These are phyloP conservation scores for Fomitiporia mediterranea DNA, from an alignment of 1,284 basidiomycete genomes.

Conservation along the genomic window DNA sequence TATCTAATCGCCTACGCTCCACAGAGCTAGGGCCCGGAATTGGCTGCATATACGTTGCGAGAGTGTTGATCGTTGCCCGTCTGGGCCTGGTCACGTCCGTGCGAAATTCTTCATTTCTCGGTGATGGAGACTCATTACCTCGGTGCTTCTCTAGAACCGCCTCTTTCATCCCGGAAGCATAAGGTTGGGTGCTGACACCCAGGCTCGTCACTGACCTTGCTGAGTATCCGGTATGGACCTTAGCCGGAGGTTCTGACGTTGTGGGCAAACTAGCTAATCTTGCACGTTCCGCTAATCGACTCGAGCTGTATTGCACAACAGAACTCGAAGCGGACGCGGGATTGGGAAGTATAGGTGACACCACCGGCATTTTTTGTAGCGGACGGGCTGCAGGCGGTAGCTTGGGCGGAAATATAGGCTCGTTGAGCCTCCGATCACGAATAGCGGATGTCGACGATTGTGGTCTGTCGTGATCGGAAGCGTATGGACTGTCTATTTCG, in stretches of 20 bases:
- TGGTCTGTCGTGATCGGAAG: neutral
- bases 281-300: constrained; percentile 10
- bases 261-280: neutral
- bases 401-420: neutral
- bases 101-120: neutral
- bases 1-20: neutral
- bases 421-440: neutral
- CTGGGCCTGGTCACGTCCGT: neutral
- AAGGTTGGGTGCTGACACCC: neutral
- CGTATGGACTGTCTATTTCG: neutral
- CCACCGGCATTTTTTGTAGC: neutral
- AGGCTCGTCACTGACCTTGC: neutral
- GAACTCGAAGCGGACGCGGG: neutral
- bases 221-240: neutral
- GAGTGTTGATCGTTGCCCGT: neutral
- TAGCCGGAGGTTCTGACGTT: neutral
- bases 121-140: neutral
- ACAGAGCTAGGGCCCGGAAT: neutral
- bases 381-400: neutral
- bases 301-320: constrained; percentile 7
- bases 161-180: too few species aligned
- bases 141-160: neutral
- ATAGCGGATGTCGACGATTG: neutral
- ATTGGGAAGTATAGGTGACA: neutral
- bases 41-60: neutral